Evolutionary conservation across 345 rosid species (phyloP), one percentile per base, ranked within the genome.

Genomic region (Jatropha curcas): DNA sequence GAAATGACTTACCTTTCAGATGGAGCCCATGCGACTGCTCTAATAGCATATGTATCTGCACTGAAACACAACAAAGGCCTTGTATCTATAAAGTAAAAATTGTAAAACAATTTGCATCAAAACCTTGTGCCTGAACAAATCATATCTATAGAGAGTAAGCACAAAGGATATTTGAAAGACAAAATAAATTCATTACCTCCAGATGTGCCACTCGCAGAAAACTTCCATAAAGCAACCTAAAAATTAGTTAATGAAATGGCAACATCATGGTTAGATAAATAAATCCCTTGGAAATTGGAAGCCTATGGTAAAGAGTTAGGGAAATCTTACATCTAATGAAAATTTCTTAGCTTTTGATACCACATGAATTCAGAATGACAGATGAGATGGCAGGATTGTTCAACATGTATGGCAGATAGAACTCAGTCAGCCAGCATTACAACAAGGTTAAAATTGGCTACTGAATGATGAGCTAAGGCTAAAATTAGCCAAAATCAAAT

Each of bases 141-240:
- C 25, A 25, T 27, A 57, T 27, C 33, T 13, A 57, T 6, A 45
- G 27, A 25, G 24, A 46, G 7, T 1, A 31, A 27, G 55, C 24
- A 68, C 7, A 61, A 37, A 52, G 71, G 51, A 68, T 41, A 52
- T 51, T 11, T 55, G 11, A 61, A 39, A 55, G 20, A 58, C 37
- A 4, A 13, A 13, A 41, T n/a, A n/a, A 41, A 51, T 43, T 65
- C 72, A 77, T 61, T 84, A 95, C 97, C 96, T 83, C 80, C 84
- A 22, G 81, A 77, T 76, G 87, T 59, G 73, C 71, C 80, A 74
- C 76, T 75, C 39, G 73, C 74, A 80, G 84, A 80, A 79, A 92
- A 95, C 80, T 92, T 95, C 99, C 98, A 92, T 74, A 95, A 72
- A 81, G 94, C 99, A 86, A 95, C 93, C 99, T 92, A 87, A 80